Percentiles rank a stretch among this genome's conserved stretches.
Conservation (phyloP, 306 rosid genomes). For the Crataegus laevigata region DNA sequence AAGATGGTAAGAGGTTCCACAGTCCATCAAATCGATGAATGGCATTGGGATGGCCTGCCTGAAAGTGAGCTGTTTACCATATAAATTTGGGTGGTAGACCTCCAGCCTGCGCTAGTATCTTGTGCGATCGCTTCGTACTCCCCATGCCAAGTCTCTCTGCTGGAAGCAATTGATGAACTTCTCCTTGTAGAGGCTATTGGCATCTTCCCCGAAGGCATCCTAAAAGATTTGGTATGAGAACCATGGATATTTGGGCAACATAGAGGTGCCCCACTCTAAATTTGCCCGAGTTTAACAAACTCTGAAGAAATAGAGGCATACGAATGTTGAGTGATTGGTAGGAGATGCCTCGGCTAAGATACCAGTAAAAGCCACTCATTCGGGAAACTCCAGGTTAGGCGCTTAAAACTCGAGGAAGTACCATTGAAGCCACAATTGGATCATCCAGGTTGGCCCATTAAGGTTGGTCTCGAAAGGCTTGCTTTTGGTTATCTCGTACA, state of each 20-base stretch:
- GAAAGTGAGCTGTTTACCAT: rapidly evolving
- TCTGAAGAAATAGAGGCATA: no score
- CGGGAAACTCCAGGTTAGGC: rapidly evolving
- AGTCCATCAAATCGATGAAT: rapidly evolving
- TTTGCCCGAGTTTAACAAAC: rapidly evolving
- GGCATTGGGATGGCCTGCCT: rapidly evolving
- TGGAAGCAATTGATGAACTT: rapidly evolving
- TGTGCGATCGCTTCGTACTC: rapidly evolving
- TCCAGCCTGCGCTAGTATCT: rapidly evolving
- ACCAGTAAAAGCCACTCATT: rapidly evolving
- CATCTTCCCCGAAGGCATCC: rapidly evolving
- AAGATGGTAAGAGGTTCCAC: rapidly evolving
- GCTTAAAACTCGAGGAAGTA: rapidly evolving
- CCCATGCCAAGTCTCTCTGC: rapidly evolving
- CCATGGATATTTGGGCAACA: rapidly evolving
- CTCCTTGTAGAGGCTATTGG: rapidly evolving
- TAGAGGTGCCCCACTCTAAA: rapidly evolving
- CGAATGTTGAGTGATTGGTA: rapidly evolving
- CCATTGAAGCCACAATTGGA: not conserved
- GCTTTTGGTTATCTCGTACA: rapidly evolving
- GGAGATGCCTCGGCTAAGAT: rapidly evolving
- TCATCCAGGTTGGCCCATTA: not conserved
- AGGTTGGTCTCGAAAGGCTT: no score
- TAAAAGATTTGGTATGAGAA: no score
- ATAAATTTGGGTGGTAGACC: no score